Conservation (phyloP, 306 rosid genomes). For the Quercus variabilis region DNA sequence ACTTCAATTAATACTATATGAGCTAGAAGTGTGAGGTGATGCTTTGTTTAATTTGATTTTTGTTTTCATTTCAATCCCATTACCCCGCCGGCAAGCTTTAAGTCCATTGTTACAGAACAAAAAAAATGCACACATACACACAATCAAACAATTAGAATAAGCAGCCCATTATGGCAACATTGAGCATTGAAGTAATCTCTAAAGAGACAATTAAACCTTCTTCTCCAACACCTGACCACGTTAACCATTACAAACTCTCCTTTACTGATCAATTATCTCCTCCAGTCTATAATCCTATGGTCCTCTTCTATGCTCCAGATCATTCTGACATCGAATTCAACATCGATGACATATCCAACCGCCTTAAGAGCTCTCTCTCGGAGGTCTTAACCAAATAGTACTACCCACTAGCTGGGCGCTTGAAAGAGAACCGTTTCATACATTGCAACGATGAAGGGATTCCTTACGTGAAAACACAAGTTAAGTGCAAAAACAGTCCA, state of each 20-base stretch:
- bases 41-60: background rate
- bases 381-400: conserved; percentile 21
- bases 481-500: conserved; percentile 26
- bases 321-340: background rate
- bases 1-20: background rate
- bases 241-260: conserved; percentile 42
- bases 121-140: background rate
- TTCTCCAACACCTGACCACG: conserved; percentile 36
- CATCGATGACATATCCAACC: conserved; percentile 14
- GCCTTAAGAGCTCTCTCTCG: conserved; percentile 48
- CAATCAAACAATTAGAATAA: background rate
- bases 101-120: background rate
- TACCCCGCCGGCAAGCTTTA: background rate
- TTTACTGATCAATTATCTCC: conserved; percentile 51
- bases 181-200: conserved; percentile 21
- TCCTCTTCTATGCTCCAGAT: conserved; percentile 28
- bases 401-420: conserved; percentile 48
- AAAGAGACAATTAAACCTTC: conserved; percentile 39
- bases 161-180: background rate
- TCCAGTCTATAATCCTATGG: conserved; percentile 23
- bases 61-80: background rate
- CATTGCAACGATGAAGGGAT: conserved; percentile 47
- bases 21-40: background rate
- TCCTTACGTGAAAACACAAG: conserved; percentile 38
- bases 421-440: background rate